A percentile compares a stretch with the other conserved stretches of the same genome.
Conservation (phyloP, 1,284 basidiomycete species). For the Ganoderma boninense region DNA sequence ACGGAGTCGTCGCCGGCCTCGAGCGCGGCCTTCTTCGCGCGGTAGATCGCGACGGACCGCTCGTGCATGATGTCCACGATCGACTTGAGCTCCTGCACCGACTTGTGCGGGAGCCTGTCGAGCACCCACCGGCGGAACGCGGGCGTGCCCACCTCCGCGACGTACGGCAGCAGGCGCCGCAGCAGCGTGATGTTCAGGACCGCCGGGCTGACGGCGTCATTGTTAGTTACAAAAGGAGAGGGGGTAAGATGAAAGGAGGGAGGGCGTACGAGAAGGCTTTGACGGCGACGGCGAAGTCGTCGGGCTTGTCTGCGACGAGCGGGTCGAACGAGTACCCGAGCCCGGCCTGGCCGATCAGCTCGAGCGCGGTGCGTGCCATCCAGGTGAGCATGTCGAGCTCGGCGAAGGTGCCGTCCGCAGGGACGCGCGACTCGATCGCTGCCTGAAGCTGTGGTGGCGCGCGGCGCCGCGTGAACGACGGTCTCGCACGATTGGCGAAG, state of each 20-base stretch:
- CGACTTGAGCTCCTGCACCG: conserved; percentile 24
- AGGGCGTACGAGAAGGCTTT: conserved; percentile 9
- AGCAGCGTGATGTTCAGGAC: background rate
- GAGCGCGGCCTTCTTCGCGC: conserved; percentile 36
- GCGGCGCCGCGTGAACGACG: too few species aligned
- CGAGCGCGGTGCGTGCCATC: conserved; percentile 46
- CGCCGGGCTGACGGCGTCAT: background rate
- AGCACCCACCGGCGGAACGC: conserved; percentile 28
- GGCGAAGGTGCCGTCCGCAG: conserved; percentile 10
- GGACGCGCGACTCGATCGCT: conserved; percentile 28
- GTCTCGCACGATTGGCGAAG: too few species aligned
- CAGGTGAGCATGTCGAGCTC: conserved; percentile 45
- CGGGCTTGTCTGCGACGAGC: conserved; percentile 35
- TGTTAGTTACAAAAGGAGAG: too few species aligned
- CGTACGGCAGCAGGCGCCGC: conserved; percentile 18
- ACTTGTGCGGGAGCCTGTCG: conserved; percentile 27
- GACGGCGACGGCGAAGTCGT: conserved; percentile 34
- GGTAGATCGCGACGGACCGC: conserved; percentile 28
- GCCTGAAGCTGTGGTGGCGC: conserved; percentile 28
- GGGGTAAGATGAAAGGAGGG: too few species aligned
- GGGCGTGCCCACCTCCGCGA: conserved; percentile 14
- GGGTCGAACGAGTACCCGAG: conserved; percentile 48
- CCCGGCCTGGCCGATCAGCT: conserved; percentile 47
- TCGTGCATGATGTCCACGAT: conserved; percentile 33
- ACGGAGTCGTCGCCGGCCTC: conserved; percentile 38